Evolutionary conservation across 148 eudicot species (phyloP).

Genomic region (Nepenthes mirabilis): DNA sequence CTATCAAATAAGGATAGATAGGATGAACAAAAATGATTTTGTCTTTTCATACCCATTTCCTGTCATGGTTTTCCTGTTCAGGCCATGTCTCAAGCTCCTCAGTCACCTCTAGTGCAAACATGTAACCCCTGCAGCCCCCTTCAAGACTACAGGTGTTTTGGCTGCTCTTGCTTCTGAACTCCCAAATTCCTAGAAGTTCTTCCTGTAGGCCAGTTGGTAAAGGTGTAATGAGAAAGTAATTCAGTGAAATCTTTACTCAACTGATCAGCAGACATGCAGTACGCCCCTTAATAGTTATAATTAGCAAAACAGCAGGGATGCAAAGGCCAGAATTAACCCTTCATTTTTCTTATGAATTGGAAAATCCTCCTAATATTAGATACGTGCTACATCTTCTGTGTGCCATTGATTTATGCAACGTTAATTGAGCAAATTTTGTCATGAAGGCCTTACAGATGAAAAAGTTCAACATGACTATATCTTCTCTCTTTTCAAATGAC

Average conservation of each 20-base stretch:
- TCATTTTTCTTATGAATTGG: too few relatives aligned
- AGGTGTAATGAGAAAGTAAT: background rate
- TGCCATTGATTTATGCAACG: too few relatives aligned
- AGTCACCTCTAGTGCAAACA: slow-evolving; percentile 37
- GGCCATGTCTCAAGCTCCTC: slow-evolving; percentile 45
- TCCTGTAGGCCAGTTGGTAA: slow-evolving; percentile 6
- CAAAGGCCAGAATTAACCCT: too few relatives aligned
- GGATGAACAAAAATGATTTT: background rate
- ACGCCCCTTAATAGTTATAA: too few relatives aligned
- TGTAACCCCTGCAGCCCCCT: slow-evolving; percentile 38
- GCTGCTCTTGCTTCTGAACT: slow-evolving; percentile 39
- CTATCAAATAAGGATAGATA: background rate
- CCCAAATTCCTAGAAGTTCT: slow-evolving; percentile 32
- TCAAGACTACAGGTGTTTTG: slow-evolving; percentile 23
- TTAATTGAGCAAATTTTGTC: too few relatives aligned
- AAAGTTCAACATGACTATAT: too few relatives aligned
- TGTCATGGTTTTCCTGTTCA: slow-evolving; percentile 29
- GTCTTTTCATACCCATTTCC: slow-evolving; percentile 25
- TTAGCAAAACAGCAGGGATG: too few relatives aligned
- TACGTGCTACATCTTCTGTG: too few relatives aligned
- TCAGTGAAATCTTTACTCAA: background rate
- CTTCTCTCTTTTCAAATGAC: too few relatives aligned
- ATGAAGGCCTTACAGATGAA: too few relatives aligned
- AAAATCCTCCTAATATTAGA: too few relatives aligned
- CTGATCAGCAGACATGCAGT: too few relatives aligned